Percentiles rank a stretch among this genome's conserved stretches.
Conservation (phyloP, 2,329 filamentous ascomycete genomes). For the Blumeria graminis region DNA sequence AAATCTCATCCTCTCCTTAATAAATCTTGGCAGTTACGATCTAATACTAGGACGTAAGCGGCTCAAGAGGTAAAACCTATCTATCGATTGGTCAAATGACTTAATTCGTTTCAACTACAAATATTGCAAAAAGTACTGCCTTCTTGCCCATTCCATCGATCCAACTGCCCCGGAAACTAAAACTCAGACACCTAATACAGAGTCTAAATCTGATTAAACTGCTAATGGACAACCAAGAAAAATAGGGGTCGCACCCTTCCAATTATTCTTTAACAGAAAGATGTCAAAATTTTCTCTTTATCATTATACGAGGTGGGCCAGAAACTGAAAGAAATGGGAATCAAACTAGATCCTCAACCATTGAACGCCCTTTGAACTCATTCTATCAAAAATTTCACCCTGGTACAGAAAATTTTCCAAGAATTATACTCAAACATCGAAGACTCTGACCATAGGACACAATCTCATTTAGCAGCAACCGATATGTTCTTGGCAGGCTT, state of each 20-base stretch:
- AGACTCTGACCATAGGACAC: background rate
- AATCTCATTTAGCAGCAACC: background rate
- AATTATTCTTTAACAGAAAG: background rate
- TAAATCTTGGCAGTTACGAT: background rate
- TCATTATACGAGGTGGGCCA: background rate
- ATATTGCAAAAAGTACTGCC: background rate
- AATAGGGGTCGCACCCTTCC: background rate
- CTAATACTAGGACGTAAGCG: background rate
- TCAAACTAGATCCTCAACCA: background rate
- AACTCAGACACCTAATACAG: background rate
- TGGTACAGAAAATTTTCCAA: background rate
- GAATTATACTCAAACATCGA: background rate
- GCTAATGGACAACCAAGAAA: background rate
- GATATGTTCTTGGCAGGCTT: background rate
- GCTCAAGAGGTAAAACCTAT: background rate
- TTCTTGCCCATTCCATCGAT: background rate
- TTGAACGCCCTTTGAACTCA: background rate
- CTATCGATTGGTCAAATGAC: background rate
- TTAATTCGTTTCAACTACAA: background rate
- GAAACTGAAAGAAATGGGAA: background rate
- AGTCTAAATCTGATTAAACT: background rate
- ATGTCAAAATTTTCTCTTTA: background rate
- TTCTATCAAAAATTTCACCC: background rate
- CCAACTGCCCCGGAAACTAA: background rate
- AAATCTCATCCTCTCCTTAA: background rate